A percentile compares a stretch with the other conserved stretches of the same genome.
Conservation (phyloP, 2,329 filamentous ascomycete genomes). For the Aspergillus fructus region DNA sequence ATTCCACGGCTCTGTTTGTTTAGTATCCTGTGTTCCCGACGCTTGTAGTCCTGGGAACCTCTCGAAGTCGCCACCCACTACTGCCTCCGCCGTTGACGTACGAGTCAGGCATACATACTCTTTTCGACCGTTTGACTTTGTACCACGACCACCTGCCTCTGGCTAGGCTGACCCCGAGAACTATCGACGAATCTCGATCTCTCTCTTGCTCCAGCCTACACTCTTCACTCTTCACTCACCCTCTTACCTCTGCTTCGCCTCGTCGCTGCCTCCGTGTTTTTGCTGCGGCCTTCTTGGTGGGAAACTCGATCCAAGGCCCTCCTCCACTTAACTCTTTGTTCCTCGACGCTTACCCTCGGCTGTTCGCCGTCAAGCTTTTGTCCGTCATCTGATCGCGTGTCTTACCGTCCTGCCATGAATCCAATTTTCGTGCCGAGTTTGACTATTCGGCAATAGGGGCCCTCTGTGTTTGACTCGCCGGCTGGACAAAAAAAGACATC, state of each 20-base stretch:
- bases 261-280: background rate
- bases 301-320: background rate
- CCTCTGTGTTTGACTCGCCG: slow-evolving; percentile 22
- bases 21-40: background rate
- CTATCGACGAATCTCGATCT: background rate
- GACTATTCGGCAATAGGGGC: slow-evolving; percentile 17
- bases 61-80: slow-evolving; percentile 2
- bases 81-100: slow-evolving; percentile 1
- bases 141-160: slow-evolving; percentile 6
- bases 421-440: slow-evolving; percentile 20
- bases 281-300: background rate
- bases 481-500: slow-evolving; percentile 24
- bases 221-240: background rate
- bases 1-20: slow-evolving; percentile 4
- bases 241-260: background rate
- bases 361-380: background rate
- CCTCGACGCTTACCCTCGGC: slow-evolving; percentile 8
- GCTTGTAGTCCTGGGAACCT: slow-evolving; percentile 4
- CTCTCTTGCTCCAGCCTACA: no score
- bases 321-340: background rate
- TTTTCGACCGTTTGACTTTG: slow-evolving; percentile 10
- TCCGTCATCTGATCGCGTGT: slow-evolving; percentile 17
- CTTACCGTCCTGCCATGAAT: slow-evolving; percentile 24
- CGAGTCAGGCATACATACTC: slow-evolving; percentile 7
- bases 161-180: background rate